Evolutionary conservation across 257 asterid species (phyloP), one percentile per base, ranked within the genome.

Genomic region (Penstemon davidsonii): DNA sequence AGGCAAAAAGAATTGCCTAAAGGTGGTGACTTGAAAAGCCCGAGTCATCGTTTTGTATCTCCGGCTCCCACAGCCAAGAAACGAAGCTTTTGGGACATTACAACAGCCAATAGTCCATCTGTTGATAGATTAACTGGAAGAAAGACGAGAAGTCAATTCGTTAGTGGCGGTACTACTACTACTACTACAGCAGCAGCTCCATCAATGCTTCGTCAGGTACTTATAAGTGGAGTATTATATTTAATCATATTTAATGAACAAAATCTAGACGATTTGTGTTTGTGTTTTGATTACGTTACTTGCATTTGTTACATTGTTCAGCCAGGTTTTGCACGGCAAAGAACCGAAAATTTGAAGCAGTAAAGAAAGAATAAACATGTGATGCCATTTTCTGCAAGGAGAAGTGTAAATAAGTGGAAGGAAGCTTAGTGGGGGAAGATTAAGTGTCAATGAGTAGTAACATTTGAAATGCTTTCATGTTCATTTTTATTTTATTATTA

Each of bases 141-240:
- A 71, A 86, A 86, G 75, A 86, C 92, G 39, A 78, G 85, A 76
- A 83, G 87, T 74, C 87, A 86, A 63, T 76, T 77, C 57, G 63
- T 36, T 49, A 45, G 69, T 37, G 88, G 78, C 2, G 33, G 33
- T 25, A 25, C 33, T 25, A 66, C 59, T 15, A 15, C 59, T 15
- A 15, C 81, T 13, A 38, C 53, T 25, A 55, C 42, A 19, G 63
- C 76, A 61, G 79, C 78, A 49, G 85, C 76, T 36, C 84, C 86
- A 59, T 86, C 92, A 60, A 73, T 79, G 83, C 92, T 86, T 83
- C 85, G 75, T 66, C 92, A 86, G 92, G 92, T 86, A 76, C 33
- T 45, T 63, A 52, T 58, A 25, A 25, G 33, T 25, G 33, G 33
- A 25, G 33, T 25, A 25, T 25, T 25, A 25, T 25, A 25, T 25